Conservation (phyloP, 1,284 basidiomycete species). For the Leccinum fuscescens region DNA sequence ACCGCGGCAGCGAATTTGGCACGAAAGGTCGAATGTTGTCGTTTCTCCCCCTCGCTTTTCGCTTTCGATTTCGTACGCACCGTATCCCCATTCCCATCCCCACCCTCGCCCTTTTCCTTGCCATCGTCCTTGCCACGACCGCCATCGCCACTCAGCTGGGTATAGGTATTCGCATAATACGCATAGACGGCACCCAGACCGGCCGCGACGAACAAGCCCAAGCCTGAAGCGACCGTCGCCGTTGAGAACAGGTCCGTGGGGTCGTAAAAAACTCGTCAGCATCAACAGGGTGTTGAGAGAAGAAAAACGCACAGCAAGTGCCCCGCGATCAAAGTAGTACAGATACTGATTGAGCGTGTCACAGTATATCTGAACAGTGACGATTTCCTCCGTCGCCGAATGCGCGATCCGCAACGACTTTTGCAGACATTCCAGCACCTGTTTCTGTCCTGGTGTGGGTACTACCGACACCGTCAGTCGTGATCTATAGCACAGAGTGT, state of each 20-base stretch:
- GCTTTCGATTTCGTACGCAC: not conserved
- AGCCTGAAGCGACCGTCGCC: constrained; percentile 10
- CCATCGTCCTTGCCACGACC: not conserved
- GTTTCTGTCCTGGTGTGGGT: no score
- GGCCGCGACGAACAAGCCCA: constrained; percentile 14
- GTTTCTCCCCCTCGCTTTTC: constrained; percentile 38
- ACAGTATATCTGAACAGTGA: no score
- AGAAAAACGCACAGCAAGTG: no score
- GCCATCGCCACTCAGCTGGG: constrained; percentile 5
- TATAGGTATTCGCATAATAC: constrained; percentile 4
- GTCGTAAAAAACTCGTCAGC: not conserved
- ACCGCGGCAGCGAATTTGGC: constrained; percentile 85
- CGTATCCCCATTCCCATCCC: not conserved
- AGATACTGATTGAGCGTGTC: no score
- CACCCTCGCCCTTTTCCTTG: not conserved
- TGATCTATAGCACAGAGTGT: no score
- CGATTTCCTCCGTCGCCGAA: no score
- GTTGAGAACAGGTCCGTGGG: constrained; percentile 23
- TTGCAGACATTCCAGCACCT: no score
- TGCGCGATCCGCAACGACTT: no score
- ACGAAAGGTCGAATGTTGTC: constrained; percentile 82
- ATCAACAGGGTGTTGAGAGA: no score
- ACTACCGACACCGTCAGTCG: no score
- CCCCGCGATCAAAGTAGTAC: no score
- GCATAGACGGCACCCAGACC: constrained; percentile 23